Evolutionary conservation across 2,329 filamentous ascomycete genomes (phyloP), one percentile per base, ranked within the genome.

Genomic region (Neocatenulostroma microsporum): DNA sequence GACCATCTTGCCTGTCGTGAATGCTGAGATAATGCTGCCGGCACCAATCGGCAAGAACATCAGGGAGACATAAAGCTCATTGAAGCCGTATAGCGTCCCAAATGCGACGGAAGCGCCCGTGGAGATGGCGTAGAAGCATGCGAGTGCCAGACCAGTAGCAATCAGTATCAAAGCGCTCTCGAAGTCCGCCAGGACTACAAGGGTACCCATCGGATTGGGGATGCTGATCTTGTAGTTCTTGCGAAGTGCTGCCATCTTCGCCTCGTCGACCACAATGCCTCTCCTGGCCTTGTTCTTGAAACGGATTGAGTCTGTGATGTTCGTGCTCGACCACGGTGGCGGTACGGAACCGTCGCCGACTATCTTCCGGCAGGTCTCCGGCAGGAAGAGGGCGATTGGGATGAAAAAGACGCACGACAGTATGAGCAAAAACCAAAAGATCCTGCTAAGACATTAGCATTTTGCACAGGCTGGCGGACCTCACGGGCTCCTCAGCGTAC

Each of bases 331-430:
- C 3, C 63, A 62, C 18, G 66, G 72, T 1, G 77, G 68, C 2
- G 70, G 70, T 7, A 80, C 61, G 0, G 74, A 77, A 5, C 77
- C 73, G 55, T 82, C 73, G 17, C 74, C 76, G 7, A 80, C 76
- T 6, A 80, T 69, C 10, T 54, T 58, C 9, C 66, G 55, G 24
- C 55, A 57, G 1, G 66, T 70, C 43, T 70, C 67, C 0, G 78
- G 80, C 6, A 80, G 65, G 4, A 73, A 64, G 9, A 80, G 46
- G 3, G 69, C 49, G 40, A 75, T 74, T 0, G 74, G 67, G 3
- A 80, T 41, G 19, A 80, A 56, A 56, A 72, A 74, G 1, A 61
- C 57, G 3, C 48, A 56, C 0, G 60, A 54, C 1, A 61, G 59
- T 24, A 83, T 78, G 24, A 73, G 67, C 38, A 80, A 67, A 50